Evolutionary conservation across 1,284 basidiomycete species (phyloP).

Genomic region (Caloboletus inedulis): DNA sequence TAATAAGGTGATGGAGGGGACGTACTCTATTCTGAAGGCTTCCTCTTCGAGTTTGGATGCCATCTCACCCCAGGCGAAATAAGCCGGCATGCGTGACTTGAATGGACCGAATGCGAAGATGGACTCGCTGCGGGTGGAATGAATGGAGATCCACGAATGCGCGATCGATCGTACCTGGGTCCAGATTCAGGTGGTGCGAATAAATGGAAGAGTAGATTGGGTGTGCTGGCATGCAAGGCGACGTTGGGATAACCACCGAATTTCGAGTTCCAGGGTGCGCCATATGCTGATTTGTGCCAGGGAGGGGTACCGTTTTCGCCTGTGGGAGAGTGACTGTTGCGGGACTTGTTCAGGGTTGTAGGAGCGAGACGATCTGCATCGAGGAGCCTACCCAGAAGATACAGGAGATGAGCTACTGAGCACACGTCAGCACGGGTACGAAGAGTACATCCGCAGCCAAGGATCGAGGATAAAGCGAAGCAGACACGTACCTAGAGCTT

Average conservation of each 20-base stretch:
- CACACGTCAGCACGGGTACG: conserved; percentile 31
- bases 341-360: conserved; percentile 26
- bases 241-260: conserved; percentile 52
- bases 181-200: conserved; percentile 66
- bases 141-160: conserved; percentile 17
- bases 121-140: conserved; percentile 25
- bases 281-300: conserved; percentile 31
- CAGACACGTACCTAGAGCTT: conserved; percentile 40
- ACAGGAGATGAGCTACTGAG: conserved; percentile 32
- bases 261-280: conserved; percentile 37
- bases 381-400: conserved; percentile 34
- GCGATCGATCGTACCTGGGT: conserved; percentile 42
- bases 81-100: conserved; percentile 41
- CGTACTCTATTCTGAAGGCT: conserved; percentile 72
- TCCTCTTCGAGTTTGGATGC: conserved; percentile 67
- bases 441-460: conserved; percentile 22
- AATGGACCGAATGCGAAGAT: conserved; percentile 28
- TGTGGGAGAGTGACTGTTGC: conserved; percentile 31
- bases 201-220: conserved; percentile 63
- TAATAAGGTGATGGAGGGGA: conserved; percentile 33
- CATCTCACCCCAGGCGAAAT: conserved; percentile 67
- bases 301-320: conserved; percentile 26
- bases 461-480: conserved; percentile 4
- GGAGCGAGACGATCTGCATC: conserved; percentile 20
- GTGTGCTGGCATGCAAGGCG: conserved; percentile 53